These are phyloP conservation scores for Colletotrichum sp. DNA, from an alignment of 2,329 filamentous ascomycete genomes.

Conservation along the genomic window DNA sequence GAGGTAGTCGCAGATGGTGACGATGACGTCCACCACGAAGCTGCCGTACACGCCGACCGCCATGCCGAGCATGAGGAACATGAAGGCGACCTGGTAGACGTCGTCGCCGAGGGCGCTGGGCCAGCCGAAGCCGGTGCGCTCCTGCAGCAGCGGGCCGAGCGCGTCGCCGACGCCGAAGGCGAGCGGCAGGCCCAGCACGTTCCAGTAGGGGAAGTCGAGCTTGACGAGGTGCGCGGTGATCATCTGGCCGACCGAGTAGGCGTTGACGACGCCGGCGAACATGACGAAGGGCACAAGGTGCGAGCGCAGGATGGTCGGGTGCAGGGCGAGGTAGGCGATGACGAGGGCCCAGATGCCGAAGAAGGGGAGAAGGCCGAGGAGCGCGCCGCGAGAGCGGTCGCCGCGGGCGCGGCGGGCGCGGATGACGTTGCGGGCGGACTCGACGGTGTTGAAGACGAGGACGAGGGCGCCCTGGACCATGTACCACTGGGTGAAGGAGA, in stretches of 20 bases:
- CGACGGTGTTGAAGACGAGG: slow-evolving; percentile 82
- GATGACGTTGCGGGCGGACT: slow-evolving; percentile 84
- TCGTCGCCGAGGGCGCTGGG: slow-evolving; percentile 74
- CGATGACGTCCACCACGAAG: slow-evolving; percentile 96
- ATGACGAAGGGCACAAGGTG: slow-evolving; percentile 90
- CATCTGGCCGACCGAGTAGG: slow-evolving; percentile 94
- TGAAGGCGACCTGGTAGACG: slow-evolving; percentile 88
- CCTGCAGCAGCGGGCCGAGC: slow-evolving; percentile 70
- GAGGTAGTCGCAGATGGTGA: slow-evolving; percentile 95
- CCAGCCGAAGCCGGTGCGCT: slow-evolving; percentile 70
- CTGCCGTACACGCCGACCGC: slow-evolving; percentile 93
- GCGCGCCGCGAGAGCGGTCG: slow-evolving; percentile 73
- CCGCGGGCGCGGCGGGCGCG: slow-evolving; percentile 75
- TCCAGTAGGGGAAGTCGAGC: slow-evolving; percentile 86
- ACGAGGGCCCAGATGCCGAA: slow-evolving; percentile 79
- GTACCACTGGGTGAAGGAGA: slow-evolving; percentile 92
- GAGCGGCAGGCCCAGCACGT: slow-evolving; percentile 81
- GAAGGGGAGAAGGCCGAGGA: slow-evolving; percentile 85
- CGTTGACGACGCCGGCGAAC: slow-evolving; percentile 89
- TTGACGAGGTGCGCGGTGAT: slow-evolving; percentile 94
- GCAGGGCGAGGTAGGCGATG: slow-evolving; percentile 78
- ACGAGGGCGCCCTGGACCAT: slow-evolving; percentile 84
- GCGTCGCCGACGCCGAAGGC: slow-evolving; percentile 81
- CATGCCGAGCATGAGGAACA: slow-evolving; percentile 86
- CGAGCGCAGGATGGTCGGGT: slow-evolving; percentile 80